Evolutionary conservation across 306 rosid species (phyloP), one percentile per base, ranked within the genome.

Genomic region (Malus sieversii): DNA sequence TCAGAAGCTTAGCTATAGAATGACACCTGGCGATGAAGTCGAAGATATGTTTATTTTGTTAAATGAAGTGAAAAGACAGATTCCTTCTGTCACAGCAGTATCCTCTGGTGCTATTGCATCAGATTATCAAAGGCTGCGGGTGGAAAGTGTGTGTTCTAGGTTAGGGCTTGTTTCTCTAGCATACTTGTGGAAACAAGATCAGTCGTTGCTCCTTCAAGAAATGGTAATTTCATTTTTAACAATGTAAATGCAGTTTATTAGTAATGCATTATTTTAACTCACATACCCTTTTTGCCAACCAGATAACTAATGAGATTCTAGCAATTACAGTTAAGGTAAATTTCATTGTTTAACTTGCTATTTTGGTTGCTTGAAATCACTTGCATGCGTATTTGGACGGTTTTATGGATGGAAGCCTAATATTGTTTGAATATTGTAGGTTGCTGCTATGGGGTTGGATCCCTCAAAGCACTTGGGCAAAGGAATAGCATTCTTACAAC

Each of bases 31-130:
- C 62, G 98, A 95, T 87, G 97, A 92, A 85, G 97, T 95, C 3
- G 98, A 95, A 86, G 98, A 95, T 81, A 87, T 95, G 95, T 89
- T 82, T 85, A 79, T 88, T 77, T 86, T 95, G 85, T 82, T 95
- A 80, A 87, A 75, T 77, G 97, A 95, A 82, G 97, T 95, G 78
- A 92, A 90, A 85, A 86, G 86, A 85, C 87, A 88, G 89, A 87
- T 92, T 77, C 96, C 98, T 45, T 84, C 90, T 44, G 88, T 92
- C 64, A 81, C 82, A 15, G 98, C 97, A 44, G 97, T 95, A 67
- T 90, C 88, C 32, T 95, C 98, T 61, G 98, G 98, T 77, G 98
- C 98, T 82, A 92, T 95, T 87, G 98, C 97, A 80, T 95, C 98
- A 58, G 96, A 95, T 79, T 95, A 95, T 83, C 97, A 95, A 83